phyloP scores from a whole-genome alignment of 148 eudicot genomes.

The Fagopyrum tataricum region DNA sequence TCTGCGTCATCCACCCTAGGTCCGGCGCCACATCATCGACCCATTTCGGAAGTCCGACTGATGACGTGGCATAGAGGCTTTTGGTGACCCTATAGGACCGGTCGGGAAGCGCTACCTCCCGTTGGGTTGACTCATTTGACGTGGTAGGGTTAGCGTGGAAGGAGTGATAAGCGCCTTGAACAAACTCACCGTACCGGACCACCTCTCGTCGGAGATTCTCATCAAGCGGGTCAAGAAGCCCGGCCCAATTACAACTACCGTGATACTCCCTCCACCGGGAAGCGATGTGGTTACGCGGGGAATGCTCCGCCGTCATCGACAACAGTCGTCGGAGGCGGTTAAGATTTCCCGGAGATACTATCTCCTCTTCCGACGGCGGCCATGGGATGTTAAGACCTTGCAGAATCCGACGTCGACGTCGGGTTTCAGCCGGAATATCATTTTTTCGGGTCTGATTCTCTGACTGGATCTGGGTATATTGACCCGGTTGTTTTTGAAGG shows the following conservation, averaged over 20 bases:
- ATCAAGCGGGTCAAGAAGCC: constrained; percentile 88
- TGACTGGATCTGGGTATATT: background rate
- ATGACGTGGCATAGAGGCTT: constrained; percentile 75
- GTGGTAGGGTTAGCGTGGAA: constrained; percentile 81
- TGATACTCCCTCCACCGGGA: constrained; percentile 82
- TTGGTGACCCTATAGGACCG: constrained; percentile 65
- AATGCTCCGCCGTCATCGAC: constrained; percentile 49
- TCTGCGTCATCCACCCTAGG: constrained; percentile 96
- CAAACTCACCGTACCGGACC: constrained; percentile 82
- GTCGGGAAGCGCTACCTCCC: constrained; percentile 64
- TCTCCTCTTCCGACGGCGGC: constrained; percentile 43
- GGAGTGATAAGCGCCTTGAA: constrained; percentile 82
- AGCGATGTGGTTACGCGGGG: constrained; percentile 70
- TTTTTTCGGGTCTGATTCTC: background rate
- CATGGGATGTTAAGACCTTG: constrained; percentile 11
- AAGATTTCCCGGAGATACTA: constrained; percentile 57
- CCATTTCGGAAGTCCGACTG: constrained; percentile 81
- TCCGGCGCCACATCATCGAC: constrained; percentile 94
- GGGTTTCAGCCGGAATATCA: background rate
- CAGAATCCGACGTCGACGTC: background rate
- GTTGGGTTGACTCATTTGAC: constrained; percentile 18
- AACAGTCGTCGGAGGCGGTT: constrained; percentile 56
- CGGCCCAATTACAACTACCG: constrained; percentile 72
- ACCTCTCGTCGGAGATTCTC: constrained; percentile 94
- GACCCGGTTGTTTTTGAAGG: constrained; percentile 27